Evolutionary conservation across 306 rosid genomes (phyloP).

Genomic region (Prunus campanulata): DNA sequence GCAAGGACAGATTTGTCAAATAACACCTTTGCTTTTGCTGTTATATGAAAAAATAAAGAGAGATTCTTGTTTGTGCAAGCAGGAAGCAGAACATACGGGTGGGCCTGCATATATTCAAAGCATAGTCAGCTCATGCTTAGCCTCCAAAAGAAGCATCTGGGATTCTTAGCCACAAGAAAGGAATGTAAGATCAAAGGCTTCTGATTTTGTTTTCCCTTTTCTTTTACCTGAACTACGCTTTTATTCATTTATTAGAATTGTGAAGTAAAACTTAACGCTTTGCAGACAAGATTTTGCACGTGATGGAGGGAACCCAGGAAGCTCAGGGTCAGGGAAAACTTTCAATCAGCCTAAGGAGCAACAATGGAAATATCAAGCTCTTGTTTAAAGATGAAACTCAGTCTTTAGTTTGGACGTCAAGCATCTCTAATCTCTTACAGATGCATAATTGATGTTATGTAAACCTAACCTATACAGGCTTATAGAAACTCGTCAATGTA

Average conservation of each 20-base stretch:
- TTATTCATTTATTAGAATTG: not conserved
- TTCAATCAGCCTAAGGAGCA: constrained; percentile 18
- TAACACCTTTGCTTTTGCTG: not conserved
- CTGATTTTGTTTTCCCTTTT: not conserved
- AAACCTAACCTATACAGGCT: not conserved
- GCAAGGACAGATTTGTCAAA: not conserved
- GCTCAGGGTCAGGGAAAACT: constrained; percentile 8
- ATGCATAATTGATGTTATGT: constrained; percentile 1
- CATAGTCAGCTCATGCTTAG: constrained; percentile 22
- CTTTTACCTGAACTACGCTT: not conserved
- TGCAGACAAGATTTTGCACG: constrained; percentile 25
- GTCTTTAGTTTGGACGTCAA: constrained; percentile 15
- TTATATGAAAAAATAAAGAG: not conserved
- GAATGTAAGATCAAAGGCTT: constrained; percentile 20
- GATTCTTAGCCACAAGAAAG: constrained; percentile 19
- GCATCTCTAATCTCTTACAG: constrained; percentile 24
- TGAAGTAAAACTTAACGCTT: not conserved
- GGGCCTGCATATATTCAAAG: constrained; percentile 18
- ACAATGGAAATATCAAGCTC: constrained; percentile 21
- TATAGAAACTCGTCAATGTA: not conserved
- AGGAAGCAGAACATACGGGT: constrained; percentile 11
- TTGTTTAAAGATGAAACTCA: constrained; percentile 24
- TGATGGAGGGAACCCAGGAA: constrained; percentile 18
- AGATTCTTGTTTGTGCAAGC: not conserved
- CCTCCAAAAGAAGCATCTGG: constrained; percentile 21